Percentiles rank a stretch among this genome's conserved stretches.
phyloP scores from a whole-genome alignment of 306 rosid species.

The Fragaria vesca region DNA sequence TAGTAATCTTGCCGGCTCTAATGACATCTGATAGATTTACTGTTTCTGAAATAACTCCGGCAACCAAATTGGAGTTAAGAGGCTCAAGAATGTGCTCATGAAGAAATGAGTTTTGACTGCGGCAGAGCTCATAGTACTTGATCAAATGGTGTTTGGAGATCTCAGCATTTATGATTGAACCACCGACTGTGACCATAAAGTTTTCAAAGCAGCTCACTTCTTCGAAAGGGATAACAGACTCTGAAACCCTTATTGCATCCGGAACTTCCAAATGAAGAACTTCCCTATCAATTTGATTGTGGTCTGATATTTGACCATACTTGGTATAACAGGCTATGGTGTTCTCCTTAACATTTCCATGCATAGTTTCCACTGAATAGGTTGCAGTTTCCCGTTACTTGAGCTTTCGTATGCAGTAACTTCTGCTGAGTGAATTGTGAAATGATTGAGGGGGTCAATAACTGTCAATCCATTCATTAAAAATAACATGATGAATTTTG shows the following conservation, averaged over 20 bases:
- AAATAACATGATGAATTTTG: conserved; percentile 11
- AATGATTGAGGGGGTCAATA: no score
- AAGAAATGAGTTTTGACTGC: conserved; percentile 50
- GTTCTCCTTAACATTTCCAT: conserved; percentile 12
- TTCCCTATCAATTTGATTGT: conserved; percentile 31
- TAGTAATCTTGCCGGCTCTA: conserved; percentile 42
- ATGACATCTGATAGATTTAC: conserved; percentile 58
- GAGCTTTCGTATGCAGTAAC: conserved; percentile 10
- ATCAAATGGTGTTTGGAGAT: conserved; percentile 26
- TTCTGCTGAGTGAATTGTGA: conserved; percentile 16
- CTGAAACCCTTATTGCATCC: conserved; percentile 36
- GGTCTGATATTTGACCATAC: conserved; percentile 9
- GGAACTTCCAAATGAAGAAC: conserved; percentile 12
- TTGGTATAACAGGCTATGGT: neutral
- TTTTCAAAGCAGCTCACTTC: conserved; percentile 40
- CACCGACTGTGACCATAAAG: conserved; percentile 43
- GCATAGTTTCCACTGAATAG: conserved; percentile 16
- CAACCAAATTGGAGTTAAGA: conserved; percentile 44
- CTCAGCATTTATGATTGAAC: conserved; percentile 46
- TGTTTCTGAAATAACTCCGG: conserved; percentile 55
- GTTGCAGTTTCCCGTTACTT: conserved; percentile 12
- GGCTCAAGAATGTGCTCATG: conserved; percentile 51
- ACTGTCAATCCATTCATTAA: neutral
- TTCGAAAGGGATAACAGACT: conserved; percentile 28
- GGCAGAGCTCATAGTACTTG: conserved; percentile 58